Evolutionary conservation across 1,284 basidiomycete genomes (phyloP).

Genomic region (Austroboletus rostrupii): DNA sequence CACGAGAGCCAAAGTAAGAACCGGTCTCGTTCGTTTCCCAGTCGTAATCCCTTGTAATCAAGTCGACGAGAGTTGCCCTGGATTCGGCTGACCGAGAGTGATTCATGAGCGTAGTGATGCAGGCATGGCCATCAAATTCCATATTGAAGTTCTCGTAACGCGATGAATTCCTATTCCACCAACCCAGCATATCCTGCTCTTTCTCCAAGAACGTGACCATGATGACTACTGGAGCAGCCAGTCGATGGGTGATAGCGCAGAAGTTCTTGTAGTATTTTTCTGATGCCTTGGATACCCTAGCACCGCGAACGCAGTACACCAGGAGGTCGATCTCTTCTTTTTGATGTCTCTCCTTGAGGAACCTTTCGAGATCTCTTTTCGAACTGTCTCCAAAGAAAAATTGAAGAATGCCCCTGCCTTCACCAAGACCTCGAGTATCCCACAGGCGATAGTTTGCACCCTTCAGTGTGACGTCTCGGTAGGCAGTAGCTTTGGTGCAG

Average conservation of each 20-base stretch:
- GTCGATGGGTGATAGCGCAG: slow-evolving; percentile 19
- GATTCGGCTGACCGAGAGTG: slow-evolving; percentile 14
- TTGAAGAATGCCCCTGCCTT: slow-evolving; percentile 6
- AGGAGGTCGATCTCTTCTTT: slow-evolving; percentile 25
- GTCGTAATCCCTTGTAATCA: slow-evolving; percentile 8
- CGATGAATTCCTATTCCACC: slow-evolving; percentile 24
- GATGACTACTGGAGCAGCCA: slow-evolving; percentile 25
- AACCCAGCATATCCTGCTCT: slow-evolving; percentile 20
- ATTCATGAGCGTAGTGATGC: slow-evolving; percentile 17
- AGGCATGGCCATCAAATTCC: slow-evolving; percentile 27
- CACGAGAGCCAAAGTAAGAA: slow-evolving; percentile 17
- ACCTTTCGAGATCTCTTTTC: slow-evolving; percentile 15
- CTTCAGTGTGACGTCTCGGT: slow-evolving; percentile 15
- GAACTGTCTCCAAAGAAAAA: slow-evolving; percentile 11
- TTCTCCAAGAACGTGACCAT: slow-evolving; percentile 23
- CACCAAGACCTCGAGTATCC: slow-evolving; percentile 30
- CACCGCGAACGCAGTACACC: slow-evolving; percentile 26
- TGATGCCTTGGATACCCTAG: slow-evolving; percentile 14
- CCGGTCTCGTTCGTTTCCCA: slow-evolving; percentile 12
- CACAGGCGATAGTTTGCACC: slow-evolving; percentile 18
- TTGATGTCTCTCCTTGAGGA: slow-evolving; percentile 21
- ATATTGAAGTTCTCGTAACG: slow-evolving; percentile 6
- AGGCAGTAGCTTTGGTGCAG: slow-evolving; percentile 19
- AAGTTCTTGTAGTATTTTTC: slow-evolving; percentile 24
- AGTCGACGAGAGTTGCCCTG: slow-evolving; percentile 9